A percentile compares a stretch with the other conserved stretches of the same genome.
Evolutionary conservation across 805 yeast species (phyloP).

Genomic region (Wickerhamiella nectarea): DNA sequence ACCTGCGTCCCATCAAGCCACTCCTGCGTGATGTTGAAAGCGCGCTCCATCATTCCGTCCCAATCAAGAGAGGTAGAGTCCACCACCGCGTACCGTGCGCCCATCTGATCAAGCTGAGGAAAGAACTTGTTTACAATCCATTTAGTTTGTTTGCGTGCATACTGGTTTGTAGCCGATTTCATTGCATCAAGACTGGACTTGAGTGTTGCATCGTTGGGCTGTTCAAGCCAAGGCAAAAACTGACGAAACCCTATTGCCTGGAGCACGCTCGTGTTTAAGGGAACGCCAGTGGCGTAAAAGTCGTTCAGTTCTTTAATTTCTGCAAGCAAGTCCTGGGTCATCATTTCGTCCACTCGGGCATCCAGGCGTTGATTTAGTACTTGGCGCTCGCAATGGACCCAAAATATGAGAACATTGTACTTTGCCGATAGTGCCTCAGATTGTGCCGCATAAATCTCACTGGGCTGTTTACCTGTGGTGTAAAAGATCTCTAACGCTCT

Average conservation of each 20-base stretch:
- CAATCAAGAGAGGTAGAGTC: constrained; percentile 71
- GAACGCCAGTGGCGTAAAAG: neutral
- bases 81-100: constrained; percentile 51
- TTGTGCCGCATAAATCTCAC: constrained; percentile 58
- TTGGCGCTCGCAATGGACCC: constrained; percentile 63
- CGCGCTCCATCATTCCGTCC: constrained; percentile 35
- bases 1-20: constrained; percentile 25
- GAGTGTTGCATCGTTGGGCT: constrained; percentile 23
- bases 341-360: constrained; percentile 71
- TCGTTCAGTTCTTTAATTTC: constrained; percentile 39
- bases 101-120: constrained; percentile 43
- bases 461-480: constrained; percentile 51
- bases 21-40: constrained; percentile 34
- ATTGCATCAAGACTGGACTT: constrained; percentile 48
- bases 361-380: constrained; percentile 54
- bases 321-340: constrained; percentile 47
- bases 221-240: constrained; percentile 19
- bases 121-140: constrained; percentile 72
- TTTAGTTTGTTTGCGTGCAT: constrained; percentile 76
- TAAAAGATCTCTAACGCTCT: constrained; percentile 72
- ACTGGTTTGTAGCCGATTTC: constrained; percentile 74
- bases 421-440: constrained; percentile 34
- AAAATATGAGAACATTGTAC: constrained; percentile 40
- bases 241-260: constrained; percentile 84
- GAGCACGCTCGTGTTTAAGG: constrained; percentile 60